phyloP scores from a whole-genome alignment of 2,329 filamentous ascomycete genomes.

The Nectriaceae sp. region DNA sequence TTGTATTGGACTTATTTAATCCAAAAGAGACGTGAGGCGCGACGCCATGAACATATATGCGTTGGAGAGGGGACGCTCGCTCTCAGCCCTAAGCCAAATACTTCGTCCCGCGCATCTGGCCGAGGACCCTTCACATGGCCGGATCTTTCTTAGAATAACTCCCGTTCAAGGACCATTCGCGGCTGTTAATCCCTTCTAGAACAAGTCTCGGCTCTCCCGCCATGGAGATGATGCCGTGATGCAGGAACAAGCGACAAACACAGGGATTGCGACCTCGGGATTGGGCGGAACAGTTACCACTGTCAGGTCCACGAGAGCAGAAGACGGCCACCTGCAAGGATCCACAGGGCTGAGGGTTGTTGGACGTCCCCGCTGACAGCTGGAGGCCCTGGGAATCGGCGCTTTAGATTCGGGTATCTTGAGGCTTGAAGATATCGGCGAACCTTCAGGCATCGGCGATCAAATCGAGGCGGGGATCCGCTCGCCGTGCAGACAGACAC shows the following conservation, averaged over 20 bases:
- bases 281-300: neutral
- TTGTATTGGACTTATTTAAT: too few relatives aligned
- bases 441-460: neutral
- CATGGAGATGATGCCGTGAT: constrained; percentile 6
- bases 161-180: too few relatives aligned
- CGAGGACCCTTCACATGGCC: too few relatives aligned
- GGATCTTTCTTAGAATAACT: too few relatives aligned
- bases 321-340: neutral
- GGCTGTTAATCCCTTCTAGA: constrained; percentile 4
- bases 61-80: too few relatives aligned
- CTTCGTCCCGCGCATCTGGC: too few relatives aligned
- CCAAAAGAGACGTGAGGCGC: too few relatives aligned
- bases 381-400: neutral
- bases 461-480: too few relatives aligned
- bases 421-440: neutral
- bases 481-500: too few relatives aligned
- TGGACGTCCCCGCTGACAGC: neutral
- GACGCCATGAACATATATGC: too few relatives aligned
- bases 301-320: neutral
- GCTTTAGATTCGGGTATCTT: neutral
- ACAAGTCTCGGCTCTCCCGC: constrained; percentile 1
- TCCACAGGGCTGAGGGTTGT: constrained; percentile 10
- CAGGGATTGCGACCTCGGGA: neutral
- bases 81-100: too few relatives aligned
- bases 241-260: neutral